A percentile compares a stretch with the other conserved stretches of the same genome.
These are phyloP conservation scores for Limonium bicolor DNA, from an alignment of 148 eudicot species.

Conservation along the genomic window DNA sequence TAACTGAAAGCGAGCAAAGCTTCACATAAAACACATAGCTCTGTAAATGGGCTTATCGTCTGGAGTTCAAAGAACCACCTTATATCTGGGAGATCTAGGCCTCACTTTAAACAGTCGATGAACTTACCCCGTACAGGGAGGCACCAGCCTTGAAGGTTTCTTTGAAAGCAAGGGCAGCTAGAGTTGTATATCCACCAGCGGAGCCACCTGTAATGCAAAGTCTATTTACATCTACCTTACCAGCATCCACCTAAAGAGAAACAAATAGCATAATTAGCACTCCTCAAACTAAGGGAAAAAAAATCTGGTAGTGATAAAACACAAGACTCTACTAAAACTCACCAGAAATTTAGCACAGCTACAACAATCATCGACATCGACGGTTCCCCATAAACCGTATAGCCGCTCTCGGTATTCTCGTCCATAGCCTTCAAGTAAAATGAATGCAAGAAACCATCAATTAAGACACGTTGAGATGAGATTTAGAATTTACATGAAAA, in stretches of 20 bases:
- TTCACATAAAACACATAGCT: not conserved
- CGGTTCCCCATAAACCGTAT: conserved; percentile 61
- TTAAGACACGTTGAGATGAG: too few relatives aligned
- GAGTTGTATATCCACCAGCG: conserved; percentile 95
- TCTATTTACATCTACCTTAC: conserved; percentile 61
- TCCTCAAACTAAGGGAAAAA: too few relatives aligned
- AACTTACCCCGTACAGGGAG: conserved; percentile 92
- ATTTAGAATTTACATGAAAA: too few relatives aligned
- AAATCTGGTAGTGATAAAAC: not conserved
- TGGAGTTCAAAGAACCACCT: too few relatives aligned
- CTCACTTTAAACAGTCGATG: not conserved
- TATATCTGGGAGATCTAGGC: not conserved
- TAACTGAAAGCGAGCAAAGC: not conserved
- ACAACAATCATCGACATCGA: conserved; percentile 93
- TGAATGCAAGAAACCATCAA: too few relatives aligned
- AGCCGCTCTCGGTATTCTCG: conserved; percentile 83
- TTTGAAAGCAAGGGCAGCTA: conserved; percentile 91
- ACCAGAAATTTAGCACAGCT: conserved; percentile 89
- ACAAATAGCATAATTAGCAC: too few relatives aligned
- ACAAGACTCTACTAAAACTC: conserved; percentile 5
- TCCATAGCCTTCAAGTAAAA: conserved; percentile 58
- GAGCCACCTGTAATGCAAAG: conserved; percentile 89
- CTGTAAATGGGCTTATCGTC: too few relatives aligned
- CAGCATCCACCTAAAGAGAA: conserved; percentile 72
- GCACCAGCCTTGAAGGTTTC: conserved; percentile 83